A percentile compares a stretch with the other conserved stretches of the same genome.
Evolutionary conservation across 2,329 filamentous ascomycete genomes (phyloP).

Genomic region (Sclerotiophoma versabilis): DNA sequence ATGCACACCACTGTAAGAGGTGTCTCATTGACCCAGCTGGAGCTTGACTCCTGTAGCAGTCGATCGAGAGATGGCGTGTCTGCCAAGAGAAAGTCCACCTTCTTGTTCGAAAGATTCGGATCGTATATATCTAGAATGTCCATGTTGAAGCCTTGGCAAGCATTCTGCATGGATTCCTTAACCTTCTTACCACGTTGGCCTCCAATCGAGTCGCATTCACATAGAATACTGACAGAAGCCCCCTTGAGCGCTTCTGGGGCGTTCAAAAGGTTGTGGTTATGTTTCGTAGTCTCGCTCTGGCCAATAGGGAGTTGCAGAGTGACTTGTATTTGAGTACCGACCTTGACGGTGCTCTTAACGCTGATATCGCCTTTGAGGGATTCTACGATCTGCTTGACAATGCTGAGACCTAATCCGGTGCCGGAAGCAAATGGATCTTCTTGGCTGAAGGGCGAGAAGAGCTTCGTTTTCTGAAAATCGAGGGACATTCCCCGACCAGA

Average conservation of each 20-base stretch:
- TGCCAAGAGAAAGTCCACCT: slow-evolving; percentile 36
- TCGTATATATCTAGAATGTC: slow-evolving; percentile 20
- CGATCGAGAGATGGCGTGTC: slow-evolving; percentile 35
- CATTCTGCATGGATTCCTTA: slow-evolving; percentile 34
- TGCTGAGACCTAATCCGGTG: slow-evolving; percentile 45
- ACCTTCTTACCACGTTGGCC: slow-evolving; percentile 34
- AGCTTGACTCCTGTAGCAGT: slow-evolving; percentile 26
- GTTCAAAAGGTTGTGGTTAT: slow-evolving; percentile 22
- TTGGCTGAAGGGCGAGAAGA: slow-evolving; percentile 47
- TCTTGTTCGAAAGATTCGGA: slow-evolving; percentile 18
- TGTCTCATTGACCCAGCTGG: slow-evolving; percentile 20
- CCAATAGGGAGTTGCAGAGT: slow-evolving; percentile 30
- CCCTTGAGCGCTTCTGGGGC: slow-evolving; percentile 28
- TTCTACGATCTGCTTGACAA: slow-evolving; percentile 47
- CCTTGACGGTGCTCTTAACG: slow-evolving; percentile 36
- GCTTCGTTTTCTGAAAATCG: slow-evolving; percentile 41
- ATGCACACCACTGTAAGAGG: slow-evolving; percentile 37
- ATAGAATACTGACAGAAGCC: slow-evolving; percentile 30
- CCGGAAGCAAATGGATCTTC: slow-evolving; percentile 45
- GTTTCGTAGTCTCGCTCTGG: slow-evolving; percentile 18
- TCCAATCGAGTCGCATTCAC: slow-evolving; percentile 29
- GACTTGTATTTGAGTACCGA: slow-evolving; percentile 40
- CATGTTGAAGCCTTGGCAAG: slow-evolving; percentile 37
- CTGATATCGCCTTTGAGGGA: slow-evolving; percentile 42
- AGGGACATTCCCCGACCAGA: slow-evolving; percentile 47